These are phyloP conservation scores for Aspergillus funiculosus DNA, from an alignment of 495 filamentous ascomycete species.

Conservation along the genomic window DNA sequence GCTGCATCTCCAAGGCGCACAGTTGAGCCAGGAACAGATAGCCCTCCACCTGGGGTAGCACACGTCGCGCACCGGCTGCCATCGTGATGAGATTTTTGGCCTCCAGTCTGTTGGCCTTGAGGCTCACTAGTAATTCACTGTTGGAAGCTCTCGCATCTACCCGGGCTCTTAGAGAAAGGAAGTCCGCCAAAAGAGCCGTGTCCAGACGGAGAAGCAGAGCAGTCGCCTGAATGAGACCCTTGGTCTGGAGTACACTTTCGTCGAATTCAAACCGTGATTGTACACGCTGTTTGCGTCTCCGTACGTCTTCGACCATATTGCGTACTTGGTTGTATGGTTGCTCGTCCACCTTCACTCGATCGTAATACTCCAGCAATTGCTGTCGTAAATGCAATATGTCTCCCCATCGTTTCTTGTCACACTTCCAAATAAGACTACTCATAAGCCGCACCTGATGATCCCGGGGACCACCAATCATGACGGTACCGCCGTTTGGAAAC, in stretches of 20 bases:
- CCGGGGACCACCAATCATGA: constrained; percentile 20
- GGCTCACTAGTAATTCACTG: constrained; percentile 24
- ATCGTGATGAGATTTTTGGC: constrained; percentile 14
- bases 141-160: not conserved
- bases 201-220: constrained; percentile 52
- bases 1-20: constrained; percentile 32
- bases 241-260: constrained; percentile 42
- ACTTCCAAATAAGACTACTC: not conserved
- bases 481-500: constrained; percentile 13
- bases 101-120: constrained; percentile 34
- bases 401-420: constrained; percentile 31
- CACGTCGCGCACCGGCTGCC: constrained; percentile 13
- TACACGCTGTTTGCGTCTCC: constrained; percentile 36
- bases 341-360: constrained; percentile 47
- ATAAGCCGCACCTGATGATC: constrained; percentile 15
- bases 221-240: constrained; percentile 43
- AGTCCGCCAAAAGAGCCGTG: constrained; percentile 51
- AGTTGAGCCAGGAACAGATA: constrained; percentile 33
- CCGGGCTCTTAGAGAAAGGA: constrained; percentile 29
- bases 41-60: constrained; percentile 26
- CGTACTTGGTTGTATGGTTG: constrained; percentile 59
- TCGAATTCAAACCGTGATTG: constrained; percentile 41
- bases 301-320: constrained; percentile 49
- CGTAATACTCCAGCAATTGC: constrained; percentile 37
- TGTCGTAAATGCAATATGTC: constrained; percentile 35